Conservation (phyloP, 169 alveolate genomes). For the Eimeria praecox region DNA sequence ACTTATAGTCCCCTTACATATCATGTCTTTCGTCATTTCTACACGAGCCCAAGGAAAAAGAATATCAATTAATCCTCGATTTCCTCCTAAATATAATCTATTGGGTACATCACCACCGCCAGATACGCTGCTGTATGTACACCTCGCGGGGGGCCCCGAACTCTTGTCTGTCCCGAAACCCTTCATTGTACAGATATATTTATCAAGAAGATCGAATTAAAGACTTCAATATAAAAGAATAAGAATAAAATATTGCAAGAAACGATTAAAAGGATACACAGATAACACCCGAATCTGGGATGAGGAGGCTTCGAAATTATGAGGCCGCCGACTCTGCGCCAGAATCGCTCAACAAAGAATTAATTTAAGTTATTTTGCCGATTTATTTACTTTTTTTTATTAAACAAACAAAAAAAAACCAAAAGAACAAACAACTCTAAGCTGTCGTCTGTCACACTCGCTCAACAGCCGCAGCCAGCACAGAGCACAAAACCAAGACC, state of each 20-base stretch:
- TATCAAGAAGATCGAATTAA: neutral
- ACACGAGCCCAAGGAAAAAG: conserved; percentile 64
- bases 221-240: neutral
- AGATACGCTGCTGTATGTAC: conserved; percentile 16
- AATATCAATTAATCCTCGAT: neutral
- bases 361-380: neutral
- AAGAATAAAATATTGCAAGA: neutral
- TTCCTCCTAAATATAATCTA: conserved; percentile 2
- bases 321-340: conserved; percentile 41
- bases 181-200: conserved; percentile 1
- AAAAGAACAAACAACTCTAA: neutral
- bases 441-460: no score
- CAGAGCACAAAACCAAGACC: neutral
- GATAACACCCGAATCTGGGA: neutral
- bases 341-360: neutral
- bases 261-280: neutral
- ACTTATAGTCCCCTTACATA: conserved; percentile 70
- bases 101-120: neutral
- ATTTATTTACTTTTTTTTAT: neutral
- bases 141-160: conserved; percentile 13
- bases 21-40: conserved; percentile 76
- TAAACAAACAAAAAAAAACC: conserved; percentile 18
- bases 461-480: conserved; percentile 11
- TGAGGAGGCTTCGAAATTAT: neutral
- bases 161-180: conserved; percentile 54